These are phyloP conservation scores for Yamadazyma aaseri DNA, from an alignment of 1,139 yeast species.

Conservation along the genomic window DNA sequence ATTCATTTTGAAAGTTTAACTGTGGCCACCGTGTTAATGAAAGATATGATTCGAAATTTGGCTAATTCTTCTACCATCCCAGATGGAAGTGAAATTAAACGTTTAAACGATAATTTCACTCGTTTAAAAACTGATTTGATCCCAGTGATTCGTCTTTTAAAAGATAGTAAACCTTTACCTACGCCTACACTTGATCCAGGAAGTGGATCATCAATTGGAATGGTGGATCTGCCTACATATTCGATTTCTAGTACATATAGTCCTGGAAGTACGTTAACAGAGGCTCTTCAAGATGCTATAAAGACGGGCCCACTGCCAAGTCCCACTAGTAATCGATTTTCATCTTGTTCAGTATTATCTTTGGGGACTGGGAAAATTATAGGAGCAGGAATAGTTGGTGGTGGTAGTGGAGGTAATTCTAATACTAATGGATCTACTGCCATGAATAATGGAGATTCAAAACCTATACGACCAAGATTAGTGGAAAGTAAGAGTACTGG, in stretches of 20 bases:
- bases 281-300: slow-evolving; percentile 13
- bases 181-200: slow-evolving; percentile 52
- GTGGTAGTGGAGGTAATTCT: too few species aligned
- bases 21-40: slow-evolving; percentile 33
- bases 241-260: slow-evolving; percentile 21
- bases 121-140: slow-evolving; percentile 52
- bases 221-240: slow-evolving; percentile 35
- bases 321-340: slow-evolving; percentile 42
- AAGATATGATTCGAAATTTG: slow-evolving; percentile 36
- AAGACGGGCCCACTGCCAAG: slow-evolving; percentile 25
- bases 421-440: slow-evolving; percentile 10
- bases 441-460: too few species aligned
- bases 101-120: slow-evolving; percentile 47
- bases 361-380: slow-evolving; percentile 45
- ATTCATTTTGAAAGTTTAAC: slow-evolving; percentile 35
- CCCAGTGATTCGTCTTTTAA: slow-evolving; percentile 50
- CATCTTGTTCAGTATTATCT: slow-evolving; percentile 39
- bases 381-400: too few species aligned
- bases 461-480: slow-evolving; percentile 26
- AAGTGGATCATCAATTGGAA: slow-evolving; percentile 20
- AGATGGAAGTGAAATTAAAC: slow-evolving; percentile 33
- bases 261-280: slow-evolving; percentile 12
- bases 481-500: slow-evolving; percentile 30
- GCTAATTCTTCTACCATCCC: slow-evolving; percentile 23
- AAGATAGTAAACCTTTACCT: slow-evolving; percentile 58